Evolutionary conservation across 768 basidiomycete species (phyloP), one percentile per base, ranked within the genome.

Genomic region (Cyclocybe aegerita): DNA sequence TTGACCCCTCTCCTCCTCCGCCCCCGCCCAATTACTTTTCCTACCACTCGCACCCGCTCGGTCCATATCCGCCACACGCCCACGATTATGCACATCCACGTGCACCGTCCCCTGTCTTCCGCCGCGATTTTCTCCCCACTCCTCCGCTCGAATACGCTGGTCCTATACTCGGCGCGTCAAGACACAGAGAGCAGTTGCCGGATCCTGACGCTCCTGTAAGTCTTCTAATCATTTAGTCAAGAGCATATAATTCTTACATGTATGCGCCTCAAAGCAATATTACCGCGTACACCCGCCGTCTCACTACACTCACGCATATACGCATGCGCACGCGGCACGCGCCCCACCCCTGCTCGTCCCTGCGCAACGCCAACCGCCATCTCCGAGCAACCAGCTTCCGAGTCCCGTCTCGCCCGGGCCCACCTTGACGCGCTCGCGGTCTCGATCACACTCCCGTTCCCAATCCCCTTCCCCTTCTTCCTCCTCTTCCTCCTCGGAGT

Each of bases 91-190:
- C 60, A 7, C 59, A 53, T 51, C 62, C 63, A 41, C 64, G 64
- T 41, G 51, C 67, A 2, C 53, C 61, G 40, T 65, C 67, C 36
- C 67, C 66, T 32, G 53, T 58, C 41, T 49, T 58, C 40, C 57
- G 58, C 16, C 62, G 67, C 23, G 72, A 71, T 41, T 68, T 66
- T 55, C 63, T 73, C 33, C 67, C 72, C 32, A 70, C 71, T 2
- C 70, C 73, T 30, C 66, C 71, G 11, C 64, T 73, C 36, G 75
- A 76, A 58, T 64, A 66, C 47, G 68, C 71, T 39, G 64, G 66
- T 46, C 65, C 66, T 30, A 51, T 56, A 9, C 58, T 63, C 41
- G 36, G 43, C 32, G 43, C 48, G 42, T 40, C 49, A n/a, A 48
- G 50, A 42, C 49, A 53, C 42, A 2, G 23, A 23, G 23, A 23